These are phyloP conservation scores for Russula sp. DNA, from an alignment of 768 basidiomycete species.

Conservation along the genomic window DNA sequence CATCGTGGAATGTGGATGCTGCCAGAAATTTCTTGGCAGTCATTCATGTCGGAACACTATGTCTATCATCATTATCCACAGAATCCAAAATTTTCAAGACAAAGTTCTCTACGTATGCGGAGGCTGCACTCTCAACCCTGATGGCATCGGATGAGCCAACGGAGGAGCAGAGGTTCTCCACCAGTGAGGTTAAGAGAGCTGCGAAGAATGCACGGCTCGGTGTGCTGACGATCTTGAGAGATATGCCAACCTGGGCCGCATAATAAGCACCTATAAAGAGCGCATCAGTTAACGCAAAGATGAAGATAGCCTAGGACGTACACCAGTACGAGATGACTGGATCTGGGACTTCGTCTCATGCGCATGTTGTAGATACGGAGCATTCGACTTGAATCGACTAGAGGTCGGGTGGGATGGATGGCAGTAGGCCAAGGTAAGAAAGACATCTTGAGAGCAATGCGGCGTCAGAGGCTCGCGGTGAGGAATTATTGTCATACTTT, in stretches of 20 bases:
- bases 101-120: slow-evolving; percentile 96
- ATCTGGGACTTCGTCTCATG: slow-evolving; percentile 82
- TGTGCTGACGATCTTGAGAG: slow-evolving; percentile 62
- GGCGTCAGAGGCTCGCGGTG: no score
- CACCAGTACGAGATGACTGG: slow-evolving; percentile 95
- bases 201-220: slow-evolving; percentile 65
- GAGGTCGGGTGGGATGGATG: slow-evolving; percentile 52
- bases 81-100: slow-evolving; percentile 81
- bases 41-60: slow-evolving; percentile 71
- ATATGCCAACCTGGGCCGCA: slow-evolving; percentile 84
- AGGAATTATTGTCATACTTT: not conserved
- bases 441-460: slow-evolving; percentile 20
- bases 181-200: slow-evolving; percentile 71
- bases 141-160: slow-evolving; percentile 77
- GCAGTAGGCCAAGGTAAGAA: slow-evolving; percentile 52
- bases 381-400: slow-evolving; percentile 49
- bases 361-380: slow-evolving; percentile 85
- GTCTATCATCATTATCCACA: slow-evolving; percentile 91
- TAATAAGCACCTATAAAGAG: slow-evolving; percentile 74
- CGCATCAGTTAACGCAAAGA: slow-evolving; percentile 23
- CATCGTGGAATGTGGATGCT: slow-evolving; percentile 90
- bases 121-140: slow-evolving; percentile 75
- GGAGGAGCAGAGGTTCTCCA: slow-evolving; percentile 78
- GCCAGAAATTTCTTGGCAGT: slow-evolving; percentile 96
- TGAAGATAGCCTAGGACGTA: slow-evolving; percentile 42